Base-by-base conservation (phyloP, 331 rosid genomes). In the Erythrophleum ivorense region DNA sequence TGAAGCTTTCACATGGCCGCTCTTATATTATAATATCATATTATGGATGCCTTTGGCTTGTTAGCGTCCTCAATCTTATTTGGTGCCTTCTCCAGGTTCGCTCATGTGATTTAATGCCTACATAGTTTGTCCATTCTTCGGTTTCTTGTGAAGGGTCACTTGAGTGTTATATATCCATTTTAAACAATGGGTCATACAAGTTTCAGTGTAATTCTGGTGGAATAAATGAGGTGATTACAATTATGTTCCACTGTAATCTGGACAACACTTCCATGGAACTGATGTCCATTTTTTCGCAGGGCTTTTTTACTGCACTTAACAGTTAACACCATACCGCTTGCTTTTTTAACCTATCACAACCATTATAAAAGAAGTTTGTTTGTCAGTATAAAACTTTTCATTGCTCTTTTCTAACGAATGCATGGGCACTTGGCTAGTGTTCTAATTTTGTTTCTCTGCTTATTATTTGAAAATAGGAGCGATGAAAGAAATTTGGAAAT, bases 81-180 rank as follows among this genome's bases (percentile, higher is more conserved):
- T 90, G 94, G 94, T 88, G 92, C 89, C 70, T 58, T 33, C 75
- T 87, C 53, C 94, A 90, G 94, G 94, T 90, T 79, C 9, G 10
- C 29, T 5, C 54, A n/a, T 9, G 40, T 2, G 12, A n/a, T 50
- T 69, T 34, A 24, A 11, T 13, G 55, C 43, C 2, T 73, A 11
- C 8, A 9, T 41, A 31, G 52, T 24, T 24, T 18, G 40, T 29
- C 12, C 8, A 3, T 6, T 3, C 43, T 9, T 7, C 8, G 4
- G 62, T 10, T 43, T 31, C 40, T 38, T 36, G 7, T 11, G 58
- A 53, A 70, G 41, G 24, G 19, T 46, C 14, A 19, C 10, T 53
- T 49, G 14, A 11, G 24, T 31, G 43, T 14, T 18, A 24, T 53
- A 48, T 33, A 71, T 31, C 12, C 41, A 12, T 63, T 31, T 21